A percentile compares a stretch with the other conserved stretches of the same genome.
Conservation (phyloP, 495 filamentous ascomycete species). For the Trichoderma virens region DNA sequence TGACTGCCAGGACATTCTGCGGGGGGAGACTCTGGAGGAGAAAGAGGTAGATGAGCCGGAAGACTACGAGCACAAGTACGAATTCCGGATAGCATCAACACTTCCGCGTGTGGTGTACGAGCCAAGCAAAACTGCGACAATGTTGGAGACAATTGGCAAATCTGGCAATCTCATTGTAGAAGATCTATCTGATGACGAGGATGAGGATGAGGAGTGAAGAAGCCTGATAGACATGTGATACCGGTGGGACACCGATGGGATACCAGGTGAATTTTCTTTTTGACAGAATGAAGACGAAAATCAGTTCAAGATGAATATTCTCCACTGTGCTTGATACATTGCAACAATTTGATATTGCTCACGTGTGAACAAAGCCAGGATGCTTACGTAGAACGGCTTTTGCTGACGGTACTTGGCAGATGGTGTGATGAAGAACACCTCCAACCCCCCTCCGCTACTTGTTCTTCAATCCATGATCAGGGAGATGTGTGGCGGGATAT, state of each 20-base stretch:
- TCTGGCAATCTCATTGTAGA: conserved; percentile 90
- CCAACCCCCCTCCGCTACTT: too few relatives aligned
- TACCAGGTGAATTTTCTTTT: not conserved
- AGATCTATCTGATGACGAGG: conserved; percentile 24
- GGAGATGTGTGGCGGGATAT: too few relatives aligned
- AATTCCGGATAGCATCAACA: conserved; percentile 71
- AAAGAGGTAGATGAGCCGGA: conserved; percentile 45
- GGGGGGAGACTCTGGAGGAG: conserved; percentile 22
- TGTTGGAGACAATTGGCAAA: conserved; percentile 66
- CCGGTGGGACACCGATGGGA: not conserved
- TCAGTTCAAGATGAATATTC: too few relatives aligned
- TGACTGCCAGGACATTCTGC: conserved; percentile 71
- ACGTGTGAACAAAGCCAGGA: too few relatives aligned
- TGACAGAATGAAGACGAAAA: too few relatives aligned
- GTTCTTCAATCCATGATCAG: too few relatives aligned
- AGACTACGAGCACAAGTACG: conserved; percentile 68
- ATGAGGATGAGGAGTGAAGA: conserved; percentile 17
- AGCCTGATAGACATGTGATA: not conserved
- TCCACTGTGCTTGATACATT: too few relatives aligned
- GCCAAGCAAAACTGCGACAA: conserved; percentile 52
- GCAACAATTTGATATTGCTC: too few relatives aligned
- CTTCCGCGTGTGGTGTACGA: conserved; percentile 76
- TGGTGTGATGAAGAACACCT: too few relatives aligned
- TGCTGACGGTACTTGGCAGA: too few relatives aligned
- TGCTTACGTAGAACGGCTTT: too few relatives aligned